phyloP scores from a whole-genome alignment of 306 rosid species.

The Vigna radiata region DNA sequence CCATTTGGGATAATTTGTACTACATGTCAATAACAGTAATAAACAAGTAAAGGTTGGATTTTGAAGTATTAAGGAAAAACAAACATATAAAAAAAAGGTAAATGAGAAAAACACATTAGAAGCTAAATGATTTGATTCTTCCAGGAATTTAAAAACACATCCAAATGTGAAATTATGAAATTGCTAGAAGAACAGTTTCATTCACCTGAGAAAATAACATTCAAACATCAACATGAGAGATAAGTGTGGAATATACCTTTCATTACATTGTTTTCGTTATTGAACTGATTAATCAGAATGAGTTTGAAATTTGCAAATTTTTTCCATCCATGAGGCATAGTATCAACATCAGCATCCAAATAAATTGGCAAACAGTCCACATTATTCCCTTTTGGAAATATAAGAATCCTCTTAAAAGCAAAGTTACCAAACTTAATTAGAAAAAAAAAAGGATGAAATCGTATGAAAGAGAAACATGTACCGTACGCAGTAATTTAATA shows the following conservation, averaged over 20 bases:
- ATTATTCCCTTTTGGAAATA: neutral
- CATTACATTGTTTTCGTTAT: neutral
- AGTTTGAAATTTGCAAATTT: constrained; percentile 63
- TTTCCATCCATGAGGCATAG: constrained; percentile 61
- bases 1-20: too few relatives aligned
- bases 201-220: too few relatives aligned
- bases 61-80: too few relatives aligned
- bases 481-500: neutral
- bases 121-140: too few relatives aligned
- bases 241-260: neutral
- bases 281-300: constrained; percentile 59
- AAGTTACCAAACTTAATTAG: neutral
- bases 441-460: neutral
- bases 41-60: too few relatives aligned
- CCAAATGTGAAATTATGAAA: too few relatives aligned
- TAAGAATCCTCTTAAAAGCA: constrained; percentile 60
- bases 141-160: too few relatives aligned
- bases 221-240: too few relatives aligned
- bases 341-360: constrained; percentile 50
- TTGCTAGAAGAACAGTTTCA: too few relatives aligned
- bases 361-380: constrained; percentile 62
- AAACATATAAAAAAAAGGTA: too few relatives aligned
- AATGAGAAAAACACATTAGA: too few relatives aligned
- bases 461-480: neutral
- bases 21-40: too few relatives aligned